phyloP scores from a whole-genome alignment of 2,329 filamentous ascomycete species.

The Colletotrichum tropicale region DNA sequence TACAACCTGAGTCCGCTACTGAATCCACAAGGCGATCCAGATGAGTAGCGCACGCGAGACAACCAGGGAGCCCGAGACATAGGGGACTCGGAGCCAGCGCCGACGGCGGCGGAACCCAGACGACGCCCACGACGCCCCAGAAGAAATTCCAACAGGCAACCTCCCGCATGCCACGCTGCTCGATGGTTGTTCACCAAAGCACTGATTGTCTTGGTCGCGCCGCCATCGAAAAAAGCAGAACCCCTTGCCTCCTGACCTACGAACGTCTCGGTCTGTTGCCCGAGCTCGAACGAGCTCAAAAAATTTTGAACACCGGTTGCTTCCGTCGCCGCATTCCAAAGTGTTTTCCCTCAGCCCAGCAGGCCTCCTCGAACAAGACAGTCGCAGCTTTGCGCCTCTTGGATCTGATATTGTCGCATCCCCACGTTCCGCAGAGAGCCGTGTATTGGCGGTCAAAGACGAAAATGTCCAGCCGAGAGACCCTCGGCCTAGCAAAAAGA shows the following conservation, averaged over 20 bases:
- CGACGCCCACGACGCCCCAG: neutral
- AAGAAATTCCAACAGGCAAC: neutral
- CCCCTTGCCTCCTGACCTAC: neutral
- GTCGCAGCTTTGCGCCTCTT: neutral
- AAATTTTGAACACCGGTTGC: neutral
- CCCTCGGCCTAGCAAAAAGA: neutral
- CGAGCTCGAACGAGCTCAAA: neutral
- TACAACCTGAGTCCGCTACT: neutral
- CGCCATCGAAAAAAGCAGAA: neutral
- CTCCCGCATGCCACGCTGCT: neutral
- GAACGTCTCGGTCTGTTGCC: neutral
- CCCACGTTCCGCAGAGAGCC: neutral
- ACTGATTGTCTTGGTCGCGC: neutral
- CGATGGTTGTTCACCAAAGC: neutral
- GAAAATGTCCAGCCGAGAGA: neutral
- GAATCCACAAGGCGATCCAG: neutral
- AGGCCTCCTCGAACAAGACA: neutral
- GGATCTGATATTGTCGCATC: neutral
- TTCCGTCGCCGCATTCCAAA: neutral
- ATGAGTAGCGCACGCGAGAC: slow-evolving; percentile 11
- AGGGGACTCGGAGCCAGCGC: neutral
- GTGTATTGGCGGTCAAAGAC: neutral
- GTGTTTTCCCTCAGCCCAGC: neutral
- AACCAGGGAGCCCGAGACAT: slow-evolving; percentile 12
- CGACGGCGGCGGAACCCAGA: neutral